phyloP scores from a whole-genome alignment of 2,329 filamentous ascomycete genomes.

The Cercospora brassicicola region DNA sequence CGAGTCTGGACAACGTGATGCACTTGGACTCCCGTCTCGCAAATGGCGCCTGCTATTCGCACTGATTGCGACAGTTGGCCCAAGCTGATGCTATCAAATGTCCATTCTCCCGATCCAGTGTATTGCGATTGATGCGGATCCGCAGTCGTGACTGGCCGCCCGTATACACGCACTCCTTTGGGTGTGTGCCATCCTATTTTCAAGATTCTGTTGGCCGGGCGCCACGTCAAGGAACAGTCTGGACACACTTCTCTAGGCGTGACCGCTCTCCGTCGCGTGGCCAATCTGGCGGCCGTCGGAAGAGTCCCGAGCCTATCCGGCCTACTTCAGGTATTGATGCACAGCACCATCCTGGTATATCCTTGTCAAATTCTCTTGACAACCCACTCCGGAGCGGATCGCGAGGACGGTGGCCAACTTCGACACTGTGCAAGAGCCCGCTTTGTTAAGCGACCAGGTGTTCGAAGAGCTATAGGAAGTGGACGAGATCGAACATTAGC shows the following conservation, averaged over 20 bases:
- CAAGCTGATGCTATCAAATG: background rate
- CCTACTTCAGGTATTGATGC: slow-evolving; percentile 6
- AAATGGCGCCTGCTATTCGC: background rate
- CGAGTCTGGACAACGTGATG: background rate
- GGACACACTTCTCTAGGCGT: background rate
- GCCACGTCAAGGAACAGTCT: background rate
- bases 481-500: background rate
- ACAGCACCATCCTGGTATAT: slow-evolving; percentile 4
- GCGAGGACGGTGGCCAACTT: slow-evolving; percentile 1
- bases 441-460: background rate
- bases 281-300: background rate
- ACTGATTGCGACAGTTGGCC: background rate
- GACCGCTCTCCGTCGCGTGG: slow-evolving; percentile 1
- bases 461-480: background rate
- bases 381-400: slow-evolving; percentile 2
- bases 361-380: slow-evolving; percentile 1
- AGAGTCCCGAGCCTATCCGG: slow-evolving; percentile 7
- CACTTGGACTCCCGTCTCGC: background rate
- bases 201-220: background rate
- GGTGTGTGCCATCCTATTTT: background rate
- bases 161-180: background rate
- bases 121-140: background rate
- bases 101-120: background rate
- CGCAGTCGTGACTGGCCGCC: background rate
- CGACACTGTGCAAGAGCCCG: background rate